phyloP scores from a whole-genome alignment of 331 rosid genomes.

The Phaseolus coccineus region DNA sequence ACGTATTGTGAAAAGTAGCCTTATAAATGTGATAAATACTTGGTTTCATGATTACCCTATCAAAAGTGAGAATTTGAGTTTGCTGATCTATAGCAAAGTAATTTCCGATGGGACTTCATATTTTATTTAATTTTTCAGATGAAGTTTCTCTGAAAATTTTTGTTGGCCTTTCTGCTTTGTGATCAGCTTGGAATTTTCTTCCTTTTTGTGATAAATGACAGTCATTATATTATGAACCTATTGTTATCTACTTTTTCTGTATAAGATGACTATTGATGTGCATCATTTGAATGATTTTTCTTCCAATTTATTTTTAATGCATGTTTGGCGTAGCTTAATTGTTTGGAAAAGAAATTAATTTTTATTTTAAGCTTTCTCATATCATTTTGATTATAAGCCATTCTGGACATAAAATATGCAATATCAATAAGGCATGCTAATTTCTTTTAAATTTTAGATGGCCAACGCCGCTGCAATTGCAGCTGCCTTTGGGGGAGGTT shows the following conservation, averaged over 20 bases:
- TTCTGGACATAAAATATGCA: neutral
- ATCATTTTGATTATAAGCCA: neutral
- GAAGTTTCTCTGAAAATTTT: constrained; percentile 22
- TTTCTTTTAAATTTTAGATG: constrained; percentile 64
- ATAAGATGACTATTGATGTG: neutral
- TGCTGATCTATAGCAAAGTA: constrained; percentile 12
- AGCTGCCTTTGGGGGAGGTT: constrained; percentile 93
- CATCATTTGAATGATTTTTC: neutral
- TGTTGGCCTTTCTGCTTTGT: constrained; percentile 7
- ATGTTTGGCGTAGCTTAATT: neutral
- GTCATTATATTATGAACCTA: neutral
- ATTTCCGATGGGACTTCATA: neutral
- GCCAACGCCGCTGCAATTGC: constrained; percentile 90
- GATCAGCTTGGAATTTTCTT: constrained; percentile 7
- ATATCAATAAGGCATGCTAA: constrained; percentile 1
- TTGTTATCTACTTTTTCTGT: neutral
- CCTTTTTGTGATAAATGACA: constrained; percentile 7
- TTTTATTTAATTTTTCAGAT: neutral
- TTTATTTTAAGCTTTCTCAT: neutral
- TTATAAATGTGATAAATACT: constrained; percentile 2
- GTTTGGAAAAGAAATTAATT: neutral
- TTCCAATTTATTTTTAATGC: neutral
- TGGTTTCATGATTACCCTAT: constrained; percentile 1
- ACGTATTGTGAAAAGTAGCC: constrained; percentile 35
- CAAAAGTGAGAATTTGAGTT: constrained; percentile 13